Percentiles rank a stretch among this genome's conserved stretches.
Evolutionary conservation across 768 basidiomycete species (phyloP).

Genomic region (Holtermanniella nyarrowii): DNA sequence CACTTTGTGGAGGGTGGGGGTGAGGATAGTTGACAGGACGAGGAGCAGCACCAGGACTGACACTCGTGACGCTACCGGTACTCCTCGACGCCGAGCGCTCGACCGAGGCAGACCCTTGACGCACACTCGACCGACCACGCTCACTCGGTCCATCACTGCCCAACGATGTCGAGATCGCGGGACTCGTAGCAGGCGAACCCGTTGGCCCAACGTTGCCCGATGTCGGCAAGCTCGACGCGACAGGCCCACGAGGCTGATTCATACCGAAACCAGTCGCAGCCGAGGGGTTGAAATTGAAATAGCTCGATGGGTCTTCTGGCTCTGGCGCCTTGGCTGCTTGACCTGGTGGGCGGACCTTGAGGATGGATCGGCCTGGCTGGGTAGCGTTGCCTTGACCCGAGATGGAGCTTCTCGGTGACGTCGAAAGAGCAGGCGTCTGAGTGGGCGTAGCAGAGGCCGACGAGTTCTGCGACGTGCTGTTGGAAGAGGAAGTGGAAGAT

Average conservation of each 20-base stretch:
- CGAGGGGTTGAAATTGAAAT: conserved; percentile 41
- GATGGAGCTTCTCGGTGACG: not conserved
- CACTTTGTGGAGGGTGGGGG: too few relatives aligned
- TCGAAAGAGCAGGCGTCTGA: not conserved
- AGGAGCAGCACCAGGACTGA: not conserved
- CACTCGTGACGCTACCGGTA: not conserved
- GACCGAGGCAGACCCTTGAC: not conserved
- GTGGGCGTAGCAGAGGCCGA: not conserved
- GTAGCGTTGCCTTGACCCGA: not conserved
- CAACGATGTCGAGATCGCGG: not conserved
- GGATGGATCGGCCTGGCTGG: conserved; percentile 34
- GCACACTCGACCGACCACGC: conserved; percentile 4
- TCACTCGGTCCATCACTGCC: conserved; percentile 4
- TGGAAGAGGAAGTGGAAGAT: conserved; percentile 40
- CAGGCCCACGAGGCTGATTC: conserved; percentile 11
- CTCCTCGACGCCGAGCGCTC: not conserved
- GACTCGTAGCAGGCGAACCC: conserved; percentile 14
- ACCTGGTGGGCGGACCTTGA: conserved; percentile 36
- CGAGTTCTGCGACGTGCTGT: conserved; percentile 23
- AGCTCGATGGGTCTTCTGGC: conserved; percentile 22
- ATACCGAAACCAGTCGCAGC: conserved; percentile 40
- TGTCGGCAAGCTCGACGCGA: conserved; percentile 1
- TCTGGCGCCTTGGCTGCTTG: conserved; percentile 3
- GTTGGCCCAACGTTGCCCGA: conserved; percentile 13
- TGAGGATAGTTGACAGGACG: too few relatives aligned